Evolutionary conservation across 2,329 filamentous ascomycete species (phyloP).

Genomic region (Sporothrix dimorphospora): DNA sequence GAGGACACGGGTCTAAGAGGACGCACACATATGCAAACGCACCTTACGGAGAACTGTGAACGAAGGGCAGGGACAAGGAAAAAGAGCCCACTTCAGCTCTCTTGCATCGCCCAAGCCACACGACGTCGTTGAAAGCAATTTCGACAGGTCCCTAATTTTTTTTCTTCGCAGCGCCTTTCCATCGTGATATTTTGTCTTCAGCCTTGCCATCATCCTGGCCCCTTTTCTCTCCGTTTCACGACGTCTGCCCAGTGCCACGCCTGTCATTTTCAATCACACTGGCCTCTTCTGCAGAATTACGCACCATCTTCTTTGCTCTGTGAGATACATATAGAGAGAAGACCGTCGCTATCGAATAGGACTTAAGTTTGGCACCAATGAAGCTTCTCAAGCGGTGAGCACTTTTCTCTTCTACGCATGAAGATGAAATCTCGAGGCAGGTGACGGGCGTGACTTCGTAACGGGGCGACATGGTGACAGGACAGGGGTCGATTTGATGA

Average conservation of each 20-base stretch:
- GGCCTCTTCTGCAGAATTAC: background rate
- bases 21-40: background rate
- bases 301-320: too few relatives aligned
- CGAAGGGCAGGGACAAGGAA: background rate
- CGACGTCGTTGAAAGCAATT: background rate
- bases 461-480: background rate
- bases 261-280: background rate
- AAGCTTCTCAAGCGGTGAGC: background rate
- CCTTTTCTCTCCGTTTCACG: background rate
- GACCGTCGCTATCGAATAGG: slow-evolving; percentile 5
- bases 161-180: background rate
- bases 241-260: background rate
- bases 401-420: background rate
- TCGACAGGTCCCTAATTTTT: background rate
- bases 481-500: background rate
- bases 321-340: too few relatives aligned
- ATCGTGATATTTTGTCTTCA: background rate
- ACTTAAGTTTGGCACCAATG: background rate
- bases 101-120: background rate
- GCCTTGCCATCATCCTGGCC: background rate
- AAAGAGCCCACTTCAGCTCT: background rate
- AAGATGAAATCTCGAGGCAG: background rate
- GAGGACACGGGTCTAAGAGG: background rate
- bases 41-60: background rate
- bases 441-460: background rate